These are phyloP conservation scores for Hymenoscyphus salicellus DNA, from an alignment of 2,329 filamentous ascomycete genomes.

Conservation along the genomic window DNA sequence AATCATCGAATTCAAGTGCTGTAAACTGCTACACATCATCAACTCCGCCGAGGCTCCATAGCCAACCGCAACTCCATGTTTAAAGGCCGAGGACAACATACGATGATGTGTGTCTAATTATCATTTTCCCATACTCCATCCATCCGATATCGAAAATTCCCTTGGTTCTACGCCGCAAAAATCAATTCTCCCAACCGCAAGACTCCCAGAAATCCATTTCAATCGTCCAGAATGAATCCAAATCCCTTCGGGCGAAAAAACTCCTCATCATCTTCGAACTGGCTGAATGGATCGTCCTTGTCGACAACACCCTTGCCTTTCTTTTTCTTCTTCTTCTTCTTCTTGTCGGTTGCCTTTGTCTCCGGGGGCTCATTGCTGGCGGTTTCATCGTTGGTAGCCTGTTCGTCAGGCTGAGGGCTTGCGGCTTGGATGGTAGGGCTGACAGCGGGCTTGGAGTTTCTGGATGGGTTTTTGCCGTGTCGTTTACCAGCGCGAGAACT, in stretches of 20 bases:
- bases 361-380: background rate
- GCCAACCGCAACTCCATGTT: background rate
- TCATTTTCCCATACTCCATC: background rate
- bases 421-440: background rate
- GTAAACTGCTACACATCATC: background rate
- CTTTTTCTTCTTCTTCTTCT: background rate
- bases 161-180: background rate
- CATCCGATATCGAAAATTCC: background rate
- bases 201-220: background rate
- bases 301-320: background rate
- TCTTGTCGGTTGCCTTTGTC: background rate
- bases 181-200: background rate
- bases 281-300: constrained; percentile 1
- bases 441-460: background rate
- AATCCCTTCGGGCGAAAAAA: constrained; percentile 1
- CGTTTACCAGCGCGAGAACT: background rate
- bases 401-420: background rate
- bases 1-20: background rate
- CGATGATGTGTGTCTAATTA: background rate
- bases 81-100: background rate
- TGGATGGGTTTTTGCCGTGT: background rate
- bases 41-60: background rate
- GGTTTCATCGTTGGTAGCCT: background rate
- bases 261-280: constrained; percentile 1
- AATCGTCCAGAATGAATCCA: background rate